A percentile compares a stretch with the other conserved stretches of the same genome.
Evolutionary conservation across 345 rosid species (phyloP).

Genomic region (Hevea brasiliensis): DNA sequence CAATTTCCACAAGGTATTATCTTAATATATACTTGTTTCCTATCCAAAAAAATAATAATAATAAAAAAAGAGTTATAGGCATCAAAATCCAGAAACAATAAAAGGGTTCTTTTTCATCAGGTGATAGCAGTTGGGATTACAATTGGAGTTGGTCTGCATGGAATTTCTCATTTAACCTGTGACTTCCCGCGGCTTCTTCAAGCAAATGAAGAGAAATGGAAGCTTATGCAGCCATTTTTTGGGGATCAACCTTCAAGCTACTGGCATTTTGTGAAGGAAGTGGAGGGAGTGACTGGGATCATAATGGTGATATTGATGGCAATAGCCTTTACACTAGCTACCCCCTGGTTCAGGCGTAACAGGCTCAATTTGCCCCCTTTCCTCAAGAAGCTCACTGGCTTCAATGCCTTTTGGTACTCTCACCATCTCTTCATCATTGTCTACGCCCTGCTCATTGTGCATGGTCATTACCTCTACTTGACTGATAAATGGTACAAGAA

Average conservation of each 20-base stretch:
- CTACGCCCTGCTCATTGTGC: constrained; percentile 62
- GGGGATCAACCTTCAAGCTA: constrained; percentile 62
- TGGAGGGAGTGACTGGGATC: constrained; percentile 68
- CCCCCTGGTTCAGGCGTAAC: constrained; percentile 71
- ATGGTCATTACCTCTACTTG: constrained; percentile 63
- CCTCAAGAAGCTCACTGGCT: constrained; percentile 70
- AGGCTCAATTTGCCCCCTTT: constrained; percentile 54
- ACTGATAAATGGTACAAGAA: constrained; percentile 58
- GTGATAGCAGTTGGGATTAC: constrained; percentile 64
- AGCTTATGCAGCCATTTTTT: constrained; percentile 51
- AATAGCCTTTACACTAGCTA: constrained; percentile 70
- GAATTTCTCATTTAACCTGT: constrained; percentile 54
- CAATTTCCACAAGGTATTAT: constrained; percentile 74
- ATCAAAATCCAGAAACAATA: no score
- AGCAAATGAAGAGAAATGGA: constrained; percentile 54
- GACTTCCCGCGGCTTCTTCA: constrained; percentile 65
- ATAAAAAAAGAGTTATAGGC: neutral
- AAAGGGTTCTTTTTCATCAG: constrained; percentile 24
- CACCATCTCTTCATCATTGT: constrained; percentile 77
- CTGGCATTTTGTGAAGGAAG: constrained; percentile 63
- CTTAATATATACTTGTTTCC: no score
- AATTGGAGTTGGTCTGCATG: constrained; percentile 63
- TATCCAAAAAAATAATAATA: no score
- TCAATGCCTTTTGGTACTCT: constrained; percentile 88
- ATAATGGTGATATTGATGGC: constrained; percentile 70